Evolutionary conservation across 345 rosid genomes (phyloP), one percentile per base, ranked within the genome.

Genomic region (Chamaenerion angustifolium): DNA sequence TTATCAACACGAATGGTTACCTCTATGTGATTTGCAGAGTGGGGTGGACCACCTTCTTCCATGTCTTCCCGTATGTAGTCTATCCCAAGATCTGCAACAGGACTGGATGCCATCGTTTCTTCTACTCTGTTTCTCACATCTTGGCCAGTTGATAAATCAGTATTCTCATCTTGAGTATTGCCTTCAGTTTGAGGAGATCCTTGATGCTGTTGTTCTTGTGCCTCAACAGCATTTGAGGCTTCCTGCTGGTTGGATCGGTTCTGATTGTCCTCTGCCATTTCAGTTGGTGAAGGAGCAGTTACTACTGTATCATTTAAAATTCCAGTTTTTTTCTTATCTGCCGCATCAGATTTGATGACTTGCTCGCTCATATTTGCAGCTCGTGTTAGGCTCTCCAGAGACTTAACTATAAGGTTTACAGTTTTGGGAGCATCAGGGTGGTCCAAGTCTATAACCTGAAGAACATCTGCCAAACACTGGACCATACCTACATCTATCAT

Each of bases 401-500:
- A 80, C 74, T 86, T 90, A 16, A 90, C 75, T 18, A 90, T 71
- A 71, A 90, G 86, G 62, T 77, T 83, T 43, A 83, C 92, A 70
- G 75, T 70, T 62, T 83, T 90, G 9, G 95, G 85, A 66, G 98
- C 85, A 70, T 90, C 88, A 51, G 95, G 95, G 78, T 90, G 95
- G 64, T 90, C 98, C 52, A 90, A 73, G 72, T 90, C 98, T 55
- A 90, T 70, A 59, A 75, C 94, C 57, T 79, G 77, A 65, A 90
- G 86, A 74, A 90, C 76, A 67, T 71, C 70, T 35, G 92, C 83
- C 44, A 90, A 58, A 68, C 80, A 83, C 60, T 64, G 84, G 45
- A 81, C 86, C 76, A 83, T 78, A 49, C 95, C 85, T 42, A 92
- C 94, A 59, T 86, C 95, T 50, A 86, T 86, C 98, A 90, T 86